phyloP scores from a whole-genome alignment of 2,329 filamentous ascomycete genomes.

The Tolypocladium paradoxum region DNA sequence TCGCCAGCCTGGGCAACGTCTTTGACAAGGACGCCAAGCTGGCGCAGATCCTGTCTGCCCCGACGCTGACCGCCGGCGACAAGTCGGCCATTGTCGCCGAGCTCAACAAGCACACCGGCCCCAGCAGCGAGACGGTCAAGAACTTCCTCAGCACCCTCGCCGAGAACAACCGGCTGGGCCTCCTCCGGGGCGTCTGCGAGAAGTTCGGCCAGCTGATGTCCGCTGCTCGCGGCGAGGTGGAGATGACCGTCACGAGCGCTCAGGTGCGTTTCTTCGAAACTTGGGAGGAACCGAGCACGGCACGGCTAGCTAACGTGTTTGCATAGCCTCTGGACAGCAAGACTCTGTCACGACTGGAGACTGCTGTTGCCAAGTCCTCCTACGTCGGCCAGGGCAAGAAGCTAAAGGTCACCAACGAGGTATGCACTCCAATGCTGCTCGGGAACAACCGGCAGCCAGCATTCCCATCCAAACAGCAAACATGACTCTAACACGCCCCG shows the following conservation, averaged over 20 bases:
- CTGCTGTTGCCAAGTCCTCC: constrained; percentile 77
- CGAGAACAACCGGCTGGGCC: constrained; percentile 87
- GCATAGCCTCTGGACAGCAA: constrained; percentile 74
- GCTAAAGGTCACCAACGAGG: constrained; percentile 91
- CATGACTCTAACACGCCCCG: neutral
- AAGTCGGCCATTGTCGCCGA: constrained; percentile 80
- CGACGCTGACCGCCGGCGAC: constrained; percentile 67
- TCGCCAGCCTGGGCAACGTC: constrained; percentile 58
- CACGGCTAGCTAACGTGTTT: neutral
- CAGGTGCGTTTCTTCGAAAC: constrained; percentile 46
- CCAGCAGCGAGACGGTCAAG: constrained; percentile 74
- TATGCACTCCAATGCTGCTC: constrained; percentile 25
- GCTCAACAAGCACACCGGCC: constrained; percentile 72
- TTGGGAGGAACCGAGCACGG: neutral
- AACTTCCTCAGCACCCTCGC: constrained; percentile 87
- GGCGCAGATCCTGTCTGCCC: constrained; percentile 60
- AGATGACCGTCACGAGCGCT: constrained; percentile 84
- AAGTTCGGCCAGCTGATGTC: constrained; percentile 86
- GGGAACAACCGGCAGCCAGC: neutral
- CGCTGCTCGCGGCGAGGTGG: constrained; percentile 83
- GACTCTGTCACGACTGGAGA: constrained; percentile 77
- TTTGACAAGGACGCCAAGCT: constrained; percentile 82
- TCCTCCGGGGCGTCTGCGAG: constrained; percentile 70
- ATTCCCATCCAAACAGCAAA: neutral
- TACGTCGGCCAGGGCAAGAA: constrained; percentile 90